Evolutionary conservation across 345 rosid genomes (phyloP).

Genomic region (Sisymbrium irio): DNA sequence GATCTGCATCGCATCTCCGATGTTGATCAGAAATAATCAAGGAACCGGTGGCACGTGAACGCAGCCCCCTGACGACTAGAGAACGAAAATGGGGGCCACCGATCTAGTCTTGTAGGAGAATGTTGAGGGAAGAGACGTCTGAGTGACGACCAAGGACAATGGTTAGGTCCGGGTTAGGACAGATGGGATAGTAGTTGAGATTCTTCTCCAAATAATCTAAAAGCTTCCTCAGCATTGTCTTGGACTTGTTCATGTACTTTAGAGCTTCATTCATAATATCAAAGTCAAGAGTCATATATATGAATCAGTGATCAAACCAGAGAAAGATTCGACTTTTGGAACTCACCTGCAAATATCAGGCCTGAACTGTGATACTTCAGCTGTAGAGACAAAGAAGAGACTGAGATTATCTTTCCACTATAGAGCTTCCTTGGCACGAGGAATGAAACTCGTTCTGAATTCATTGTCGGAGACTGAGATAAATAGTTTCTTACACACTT

Average conservation of each 20-base stretch:
- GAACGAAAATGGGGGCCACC: conserved; percentile 49
- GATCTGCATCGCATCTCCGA: conserved; percentile 43
- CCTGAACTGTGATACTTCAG: conserved; percentile 42
- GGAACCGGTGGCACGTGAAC: conserved; percentile 39
- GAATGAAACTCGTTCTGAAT: conserved; percentile 41
- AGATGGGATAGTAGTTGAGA: conserved; percentile 43
- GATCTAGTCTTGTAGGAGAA: conserved; percentile 43
- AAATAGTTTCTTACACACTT: too few relatives aligned
- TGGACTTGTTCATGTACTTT: conserved; percentile 43
- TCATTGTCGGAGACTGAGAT: conserved; percentile 33
- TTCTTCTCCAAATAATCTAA: conserved; percentile 39
- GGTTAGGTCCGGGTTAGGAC: conserved; percentile 47
- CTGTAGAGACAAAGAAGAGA: conserved; percentile 46
- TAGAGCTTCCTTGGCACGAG: conserved; percentile 44
- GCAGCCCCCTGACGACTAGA: conserved; percentile 31
- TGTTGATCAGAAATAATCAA: conserved; percentile 36
- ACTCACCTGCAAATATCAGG: conserved; percentile 46
- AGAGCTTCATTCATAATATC: conserved; percentile 39
- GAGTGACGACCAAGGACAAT: conserved; percentile 45
- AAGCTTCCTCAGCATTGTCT: conserved; percentile 39
- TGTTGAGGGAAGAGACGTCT: conserved; percentile 39
- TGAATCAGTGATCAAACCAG: neutral
- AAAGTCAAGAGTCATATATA: neutral
- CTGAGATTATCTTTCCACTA: conserved; percentile 60
- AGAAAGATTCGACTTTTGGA: neutral